Percentiles rank a stretch among this genome's conserved stretches.
Evolutionary conservation across 495 filamentous ascomycete species (phyloP).

Genomic region (Durotheca rogersii): DNA sequence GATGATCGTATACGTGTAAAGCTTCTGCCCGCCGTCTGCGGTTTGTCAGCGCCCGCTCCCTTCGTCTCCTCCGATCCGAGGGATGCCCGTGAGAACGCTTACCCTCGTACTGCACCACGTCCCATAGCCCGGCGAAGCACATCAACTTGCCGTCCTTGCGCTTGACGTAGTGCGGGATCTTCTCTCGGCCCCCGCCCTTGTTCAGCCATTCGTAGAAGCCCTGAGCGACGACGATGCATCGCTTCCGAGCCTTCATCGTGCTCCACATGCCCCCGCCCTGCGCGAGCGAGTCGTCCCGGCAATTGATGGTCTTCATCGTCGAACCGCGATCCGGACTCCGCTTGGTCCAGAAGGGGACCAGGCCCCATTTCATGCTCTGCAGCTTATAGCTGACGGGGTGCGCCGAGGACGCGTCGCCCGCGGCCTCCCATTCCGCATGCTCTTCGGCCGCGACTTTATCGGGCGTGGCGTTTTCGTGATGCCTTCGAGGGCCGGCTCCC

Average conservation of each 20-base stretch:
- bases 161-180: constrained; percentile 78
- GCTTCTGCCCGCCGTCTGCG: constrained; percentile 56
- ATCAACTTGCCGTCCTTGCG: constrained; percentile 81
- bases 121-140: constrained; percentile 90
- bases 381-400: constrained; percentile 66
- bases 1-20: constrained; percentile 88
- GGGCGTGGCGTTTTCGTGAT: constrained; percentile 12
- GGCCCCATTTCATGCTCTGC: constrained; percentile 65
- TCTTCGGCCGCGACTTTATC: constrained; percentile 5
- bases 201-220: constrained; percentile 98
- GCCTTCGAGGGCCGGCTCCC: constrained; percentile 45
- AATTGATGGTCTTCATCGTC: constrained; percentile 88
- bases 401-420: neutral
- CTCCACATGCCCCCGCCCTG: constrained; percentile 84
- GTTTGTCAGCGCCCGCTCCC: constrained; percentile 30
- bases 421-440: constrained; percentile 16
- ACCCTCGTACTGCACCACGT: constrained; percentile 81
- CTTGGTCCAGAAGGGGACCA: constrained; percentile 91
- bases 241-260: constrained; percentile 81
- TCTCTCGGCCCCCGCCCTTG: constrained; percentile 72
- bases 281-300: constrained; percentile 82
- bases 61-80: neutral
- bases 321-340: constrained; percentile 73
- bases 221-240: constrained; percentile 83
- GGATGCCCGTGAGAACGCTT: constrained; percentile 8